These are phyloP conservation scores for Phytophthora melonis DNA, from an alignment of 352 stramenopile genomes.

Conservation along the genomic window DNA sequence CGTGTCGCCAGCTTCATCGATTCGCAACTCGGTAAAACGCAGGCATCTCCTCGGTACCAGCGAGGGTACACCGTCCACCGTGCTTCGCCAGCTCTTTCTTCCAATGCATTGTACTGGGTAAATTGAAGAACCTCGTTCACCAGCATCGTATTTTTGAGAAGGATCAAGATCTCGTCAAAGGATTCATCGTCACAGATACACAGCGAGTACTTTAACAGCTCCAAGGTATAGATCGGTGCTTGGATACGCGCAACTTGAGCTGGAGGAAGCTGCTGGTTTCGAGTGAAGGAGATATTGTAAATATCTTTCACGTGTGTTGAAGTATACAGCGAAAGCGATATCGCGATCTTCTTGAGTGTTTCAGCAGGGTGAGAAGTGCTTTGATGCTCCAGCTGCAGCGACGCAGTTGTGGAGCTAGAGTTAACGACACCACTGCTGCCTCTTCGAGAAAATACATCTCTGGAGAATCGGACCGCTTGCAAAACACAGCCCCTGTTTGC, in stretches of 20 bases:
- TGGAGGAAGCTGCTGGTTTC: conserved; percentile 22
- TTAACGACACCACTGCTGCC: background rate
- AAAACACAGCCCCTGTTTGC: conserved; percentile 58
- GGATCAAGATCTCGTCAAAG: conserved; percentile 68
- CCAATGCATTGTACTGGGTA: conserved; percentile 46
- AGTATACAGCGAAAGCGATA: conserved; percentile 69
- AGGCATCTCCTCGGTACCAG: conserved; percentile 72
- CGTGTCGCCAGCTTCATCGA: conserved; percentile 67
- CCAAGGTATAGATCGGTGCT: conserved; percentile 64
- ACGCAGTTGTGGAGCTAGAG: background rate
- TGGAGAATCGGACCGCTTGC: conserved; percentile 60
- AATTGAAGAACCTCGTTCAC: conserved; percentile 62
- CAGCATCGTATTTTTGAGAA: conserved; percentile 66
- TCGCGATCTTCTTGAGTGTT: conserved; percentile 61
- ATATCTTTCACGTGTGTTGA: conserved; percentile 63
- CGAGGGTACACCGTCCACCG: conserved; percentile 52
- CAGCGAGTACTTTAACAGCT: conserved; percentile 68
- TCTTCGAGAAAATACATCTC: conserved; percentile 60
- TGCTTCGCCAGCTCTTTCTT: background rate
- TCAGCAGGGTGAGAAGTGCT: conserved; percentile 13
- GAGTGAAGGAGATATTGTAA: conserved; percentile 37
- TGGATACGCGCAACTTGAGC: conserved; percentile 53
- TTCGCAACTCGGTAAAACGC: conserved; percentile 54
- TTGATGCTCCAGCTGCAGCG: background rate
- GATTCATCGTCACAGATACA: conserved; percentile 64